Conservation (phyloP, 2,329 filamentous ascomycete genomes). For the Alternaria ventricosa region DNA sequence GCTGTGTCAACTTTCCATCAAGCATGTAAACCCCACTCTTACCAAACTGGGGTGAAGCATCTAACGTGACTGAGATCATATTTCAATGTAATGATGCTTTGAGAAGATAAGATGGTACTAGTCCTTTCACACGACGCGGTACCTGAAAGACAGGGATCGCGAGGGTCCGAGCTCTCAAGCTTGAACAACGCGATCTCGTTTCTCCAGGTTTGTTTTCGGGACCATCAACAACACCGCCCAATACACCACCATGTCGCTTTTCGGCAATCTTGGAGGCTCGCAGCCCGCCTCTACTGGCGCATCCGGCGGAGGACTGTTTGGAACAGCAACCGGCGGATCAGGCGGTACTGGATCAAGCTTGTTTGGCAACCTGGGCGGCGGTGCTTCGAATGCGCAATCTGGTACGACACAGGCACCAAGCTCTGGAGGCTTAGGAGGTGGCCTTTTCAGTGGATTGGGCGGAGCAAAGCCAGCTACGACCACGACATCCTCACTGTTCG, state of each 20-base stretch:
- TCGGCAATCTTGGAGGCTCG: constrained; percentile 37
- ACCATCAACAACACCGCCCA: constrained; percentile 39
- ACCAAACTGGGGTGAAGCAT: not conserved
- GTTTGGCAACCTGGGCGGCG: constrained; percentile 39
- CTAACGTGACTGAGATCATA: not conserved
- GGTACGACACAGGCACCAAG: constrained; percentile 36
- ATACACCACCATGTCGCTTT: constrained; percentile 43
- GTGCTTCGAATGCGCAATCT: constrained; percentile 30
- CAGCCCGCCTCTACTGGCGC: constrained; percentile 40
- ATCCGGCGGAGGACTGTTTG: constrained; percentile 33
- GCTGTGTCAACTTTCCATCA: not conserved
- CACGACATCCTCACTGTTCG: constrained; percentile 33
- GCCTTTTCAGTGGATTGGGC: constrained; percentile 40
- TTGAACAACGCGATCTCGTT: constrained; percentile 34
- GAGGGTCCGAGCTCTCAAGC: constrained; percentile 19
- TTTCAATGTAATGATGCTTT: not conserved
- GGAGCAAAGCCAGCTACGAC: constrained; percentile 47
- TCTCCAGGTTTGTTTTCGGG: constrained; percentile 30
- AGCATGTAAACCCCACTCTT: not conserved
- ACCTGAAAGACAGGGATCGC: constrained; percentile 20
- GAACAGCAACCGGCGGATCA: constrained; percentile 27
- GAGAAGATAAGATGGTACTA: not conserved
- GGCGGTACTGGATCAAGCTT: constrained; percentile 34
- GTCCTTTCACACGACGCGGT: constrained; percentile 8
- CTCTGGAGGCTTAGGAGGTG: constrained; percentile 39